These are phyloP conservation scores for Ogataea ganodermae DNA, from an alignment of 805 yeast genomes.

Conservation along the genomic window DNA sequence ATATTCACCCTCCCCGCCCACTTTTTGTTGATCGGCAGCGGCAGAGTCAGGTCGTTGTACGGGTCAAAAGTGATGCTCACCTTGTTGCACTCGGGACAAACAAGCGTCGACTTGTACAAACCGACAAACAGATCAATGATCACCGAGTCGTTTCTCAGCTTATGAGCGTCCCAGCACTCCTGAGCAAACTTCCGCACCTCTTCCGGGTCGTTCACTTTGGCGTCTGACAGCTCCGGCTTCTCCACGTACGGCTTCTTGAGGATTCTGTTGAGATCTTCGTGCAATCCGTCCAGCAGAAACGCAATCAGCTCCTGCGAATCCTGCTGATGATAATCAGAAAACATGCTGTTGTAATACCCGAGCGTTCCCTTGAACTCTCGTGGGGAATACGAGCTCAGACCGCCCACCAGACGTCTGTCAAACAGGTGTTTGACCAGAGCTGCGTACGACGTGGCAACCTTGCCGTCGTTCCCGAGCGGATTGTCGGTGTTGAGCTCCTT, in stretches of 20 bases:
- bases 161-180: conserved; percentile 79
- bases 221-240: conserved; percentile 77
- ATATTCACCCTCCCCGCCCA: conserved; percentile 71
- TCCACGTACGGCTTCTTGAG: conserved; percentile 82
- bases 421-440: conserved; percentile 63
- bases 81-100: conserved; percentile 82
- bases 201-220: conserved; percentile 51
- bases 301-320: conserved; percentile 93
- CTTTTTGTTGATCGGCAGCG: conserved; percentile 72
- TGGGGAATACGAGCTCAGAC: conserved; percentile 51
- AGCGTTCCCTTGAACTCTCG: conserved; percentile 74
- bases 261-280: conserved; percentile 88
- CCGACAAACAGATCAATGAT: conserved; percentile 89
- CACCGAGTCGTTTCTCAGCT: conserved; percentile 78
- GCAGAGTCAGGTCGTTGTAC: conserved; percentile 84
- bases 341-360: conserved; percentile 77
- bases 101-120: conserved; percentile 81
- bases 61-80: conserved; percentile 93
- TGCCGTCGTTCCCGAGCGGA: conserved; percentile 85
- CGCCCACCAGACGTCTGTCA: conserved; percentile 29
- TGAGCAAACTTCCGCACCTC: conserved; percentile 66
- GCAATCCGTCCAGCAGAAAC: conserved; percentile 83
- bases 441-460: conserved; percentile 77
- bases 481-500: conserved; percentile 72
- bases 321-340: conserved; percentile 82